Evolutionary conservation across 2,329 filamentous ascomycete species (phyloP), one percentile per base, ranked within the genome.

Genomic region (Colletotrichum liaoningense): DNA sequence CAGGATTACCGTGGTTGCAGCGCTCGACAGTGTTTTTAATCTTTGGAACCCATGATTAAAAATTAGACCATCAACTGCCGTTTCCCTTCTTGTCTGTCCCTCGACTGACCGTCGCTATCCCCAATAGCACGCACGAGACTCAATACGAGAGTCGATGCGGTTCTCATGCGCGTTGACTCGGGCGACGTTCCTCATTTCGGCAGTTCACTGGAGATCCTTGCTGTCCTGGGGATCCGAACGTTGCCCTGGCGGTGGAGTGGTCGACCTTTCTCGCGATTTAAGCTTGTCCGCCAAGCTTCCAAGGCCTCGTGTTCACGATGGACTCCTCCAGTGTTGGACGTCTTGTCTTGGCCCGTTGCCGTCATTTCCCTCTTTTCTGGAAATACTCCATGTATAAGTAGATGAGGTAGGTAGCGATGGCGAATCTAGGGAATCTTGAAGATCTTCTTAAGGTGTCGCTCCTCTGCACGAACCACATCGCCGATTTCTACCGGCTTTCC

Each of bases 231-330:
- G 46, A 57, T 22, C 19, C 11, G 54, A 49, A 30, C 30, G 59
- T 57, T 26, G 16, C 59, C 66, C 14, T 59, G 35, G 58, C n/a
- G 4, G 70, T 72, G 66, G 66, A 14, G 66, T 24, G 12, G 35
- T 38, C 35, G 35, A 38, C 35, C 14, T 42, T 12, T 33, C 6
- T 54, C 16, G 33, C 22, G 28, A 24, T 54, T 22, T 38, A 58
- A 52, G 30, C 42, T 26, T 42, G 59, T 11, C 54, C 19, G 65
- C 42, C 58, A 58, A 72, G 65, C 24, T 28, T 24, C 58, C 65
- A 64, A 72, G 66, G 19, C 66, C 65, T 72, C 59, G 65, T 69
- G 54, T 69, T 64, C 54, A 64, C 69, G 65, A 63, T 64, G 33
- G 11, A 38, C 6, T 9, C 11, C 24, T 56, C 38, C 58, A 42